A percentile compares a stretch with the other conserved stretches of the same genome.
phyloP scores from a whole-genome alignment of 148 eudicot species.

The Simmondsia chinensis region DNA sequence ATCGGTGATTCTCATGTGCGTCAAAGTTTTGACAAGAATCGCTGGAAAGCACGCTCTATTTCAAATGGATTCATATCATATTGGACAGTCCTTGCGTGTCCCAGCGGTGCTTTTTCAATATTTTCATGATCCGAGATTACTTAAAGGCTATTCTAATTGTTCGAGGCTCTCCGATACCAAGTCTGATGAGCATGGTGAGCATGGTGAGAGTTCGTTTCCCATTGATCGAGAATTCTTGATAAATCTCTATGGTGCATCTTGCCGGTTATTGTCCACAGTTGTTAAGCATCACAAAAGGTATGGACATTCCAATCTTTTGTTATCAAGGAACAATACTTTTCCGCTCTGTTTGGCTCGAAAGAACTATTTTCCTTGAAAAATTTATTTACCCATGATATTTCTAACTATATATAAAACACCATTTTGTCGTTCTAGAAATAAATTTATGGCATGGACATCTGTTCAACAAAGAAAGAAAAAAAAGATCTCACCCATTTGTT shows the following conservation, averaged over 20 bases:
- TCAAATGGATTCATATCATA: constrained; percentile 42
- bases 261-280: constrained; percentile 63
- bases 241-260: constrained; percentile 70
- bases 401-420: too few species aligned
- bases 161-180: constrained; percentile 13
- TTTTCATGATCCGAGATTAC: constrained; percentile 28
- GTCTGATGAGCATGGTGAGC: constrained; percentile 10
- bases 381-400: too few species aligned
- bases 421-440: too few species aligned
- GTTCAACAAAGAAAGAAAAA: too few species aligned
- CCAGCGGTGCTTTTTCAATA: constrained; percentile 60
- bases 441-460: too few species aligned
- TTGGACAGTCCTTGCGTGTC: constrained; percentile 53
- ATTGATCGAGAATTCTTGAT: constrained; percentile 49
- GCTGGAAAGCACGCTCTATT: constrained; percentile 56
- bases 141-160: too few species aligned
- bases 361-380: not conserved
- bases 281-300: constrained; percentile 80
- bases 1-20: constrained; percentile 72
- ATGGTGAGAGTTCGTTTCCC: constrained; percentile 11
- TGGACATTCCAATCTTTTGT: constrained; percentile 1
- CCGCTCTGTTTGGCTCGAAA: not conserved
- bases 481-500: too few species aligned
- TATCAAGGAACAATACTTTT: not conserved
- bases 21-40: constrained; percentile 60